Evolutionary conservation across 2,329 filamentous ascomycete species (phyloP).

Genomic region (Alternaria sp.): DNA sequence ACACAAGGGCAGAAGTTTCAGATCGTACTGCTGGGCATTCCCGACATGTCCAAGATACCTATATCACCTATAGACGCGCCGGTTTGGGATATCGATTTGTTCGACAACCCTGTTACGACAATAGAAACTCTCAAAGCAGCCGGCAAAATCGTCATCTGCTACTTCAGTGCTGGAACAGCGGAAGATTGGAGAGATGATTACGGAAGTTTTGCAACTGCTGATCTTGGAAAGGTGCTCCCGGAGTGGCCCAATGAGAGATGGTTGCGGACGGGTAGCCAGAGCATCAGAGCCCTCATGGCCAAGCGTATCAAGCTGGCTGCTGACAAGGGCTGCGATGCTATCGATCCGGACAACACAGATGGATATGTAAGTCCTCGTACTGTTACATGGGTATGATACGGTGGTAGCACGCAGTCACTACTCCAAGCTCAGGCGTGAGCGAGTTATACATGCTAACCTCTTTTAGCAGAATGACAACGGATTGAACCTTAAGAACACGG

Average conservation of each 20-base stretch:
- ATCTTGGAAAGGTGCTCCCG: slow-evolving; percentile 39
- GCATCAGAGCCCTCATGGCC: slow-evolving; percentile 41
- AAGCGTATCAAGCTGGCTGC: slow-evolving; percentile 41
- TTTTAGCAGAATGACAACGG: slow-evolving; percentile 44
- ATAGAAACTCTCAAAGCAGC: slow-evolving; percentile 32
- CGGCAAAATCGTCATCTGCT: slow-evolving; percentile 44
- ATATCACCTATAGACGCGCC: slow-evolving; percentile 37
- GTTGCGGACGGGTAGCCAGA: slow-evolving; percentile 34
- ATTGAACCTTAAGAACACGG: slow-evolving; percentile 31
- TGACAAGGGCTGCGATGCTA: slow-evolving; percentile 44
- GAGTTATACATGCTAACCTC: slow-evolving; percentile 15
- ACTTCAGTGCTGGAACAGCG: slow-evolving; percentile 44
- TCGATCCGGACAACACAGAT: slow-evolving; percentile 46
- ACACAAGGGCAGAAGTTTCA: slow-evolving; percentile 39
- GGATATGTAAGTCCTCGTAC: slow-evolving; percentile 27
- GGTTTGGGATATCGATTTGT: slow-evolving; percentile 45
- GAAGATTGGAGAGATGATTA: slow-evolving; percentile 45
- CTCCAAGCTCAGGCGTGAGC: neutral
- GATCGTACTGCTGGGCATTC: slow-evolving; percentile 36
- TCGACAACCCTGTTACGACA: slow-evolving; percentile 36
- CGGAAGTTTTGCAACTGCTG: slow-evolving; percentile 32
- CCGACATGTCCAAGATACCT: slow-evolving; percentile 39
- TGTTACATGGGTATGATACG: neutral
- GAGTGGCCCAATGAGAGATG: slow-evolving; percentile 46
- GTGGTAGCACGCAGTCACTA: neutral